Conservation (phyloP, 2,329 filamentous ascomycete genomes). For the Aureobasidium sp. region DNA sequence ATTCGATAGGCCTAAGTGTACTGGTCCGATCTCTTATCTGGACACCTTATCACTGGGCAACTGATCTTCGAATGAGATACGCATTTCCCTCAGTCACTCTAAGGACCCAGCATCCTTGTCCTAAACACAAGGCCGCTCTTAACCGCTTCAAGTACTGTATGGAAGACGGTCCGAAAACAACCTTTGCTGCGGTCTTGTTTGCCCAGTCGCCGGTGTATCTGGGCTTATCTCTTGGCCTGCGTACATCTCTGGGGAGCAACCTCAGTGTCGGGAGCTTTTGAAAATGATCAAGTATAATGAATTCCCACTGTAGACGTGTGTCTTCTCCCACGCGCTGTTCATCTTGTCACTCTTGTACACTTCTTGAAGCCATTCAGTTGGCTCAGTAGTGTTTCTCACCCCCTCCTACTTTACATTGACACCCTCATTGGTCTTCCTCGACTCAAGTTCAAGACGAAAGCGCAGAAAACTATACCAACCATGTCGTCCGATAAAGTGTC, state of each 20-base stretch:
- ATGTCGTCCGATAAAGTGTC: slow-evolving; percentile 3
- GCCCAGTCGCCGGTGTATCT: not conserved
- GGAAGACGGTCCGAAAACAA: not conserved
- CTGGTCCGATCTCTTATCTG: not conserved
- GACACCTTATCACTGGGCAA: not conserved
- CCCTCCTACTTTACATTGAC: not conserved
- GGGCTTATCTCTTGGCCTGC: slow-evolving; percentile 13
- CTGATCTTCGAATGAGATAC: not conserved
- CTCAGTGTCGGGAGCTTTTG: not conserved
- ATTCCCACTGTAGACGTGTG: too few relatives aligned
- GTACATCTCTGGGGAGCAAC: not conserved
- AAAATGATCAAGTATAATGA: not conserved
- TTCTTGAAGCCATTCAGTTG: not conserved
- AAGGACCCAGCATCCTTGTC: not conserved
- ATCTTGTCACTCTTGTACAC: too few relatives aligned
- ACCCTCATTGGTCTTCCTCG: not conserved
- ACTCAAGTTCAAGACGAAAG: not conserved
- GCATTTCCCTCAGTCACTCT: not conserved
- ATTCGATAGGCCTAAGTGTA: not conserved
- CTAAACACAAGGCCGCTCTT: not conserved
- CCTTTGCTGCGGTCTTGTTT: not conserved
- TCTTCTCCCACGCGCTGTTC: too few relatives aligned
- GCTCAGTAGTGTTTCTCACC: not conserved
- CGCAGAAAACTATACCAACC: not conserved
- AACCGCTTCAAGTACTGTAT: not conserved